Conservation (phyloP, 257 asterid genomes). For the Solanum gandarillasii region DNA sequence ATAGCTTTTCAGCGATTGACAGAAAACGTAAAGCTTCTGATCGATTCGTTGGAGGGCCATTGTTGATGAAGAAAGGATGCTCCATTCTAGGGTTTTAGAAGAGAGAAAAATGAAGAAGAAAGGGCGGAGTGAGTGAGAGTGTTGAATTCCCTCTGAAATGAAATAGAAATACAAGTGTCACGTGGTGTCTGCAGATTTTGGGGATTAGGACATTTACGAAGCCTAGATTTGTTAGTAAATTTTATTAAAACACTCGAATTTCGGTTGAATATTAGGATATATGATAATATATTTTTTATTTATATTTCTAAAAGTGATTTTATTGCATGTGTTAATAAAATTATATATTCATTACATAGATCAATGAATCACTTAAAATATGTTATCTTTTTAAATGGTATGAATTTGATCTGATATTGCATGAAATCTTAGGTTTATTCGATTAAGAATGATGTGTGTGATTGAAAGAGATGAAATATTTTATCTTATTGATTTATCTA, state of each 20-base stretch:
- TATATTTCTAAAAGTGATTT: too few species aligned
- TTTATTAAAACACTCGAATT: neutral
- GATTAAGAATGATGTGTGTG: too few species aligned
- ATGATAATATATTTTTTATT: too few species aligned
- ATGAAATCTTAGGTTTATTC: neutral
- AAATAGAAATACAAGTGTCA: neutral
- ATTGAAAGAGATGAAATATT: neutral
- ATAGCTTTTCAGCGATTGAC: slow-evolving; percentile 76
- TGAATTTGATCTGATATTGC: neutral
- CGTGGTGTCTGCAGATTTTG: neutral
- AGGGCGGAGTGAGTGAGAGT: neutral
- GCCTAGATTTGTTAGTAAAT: neutral
- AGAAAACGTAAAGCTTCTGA: slow-evolving; percentile 81
- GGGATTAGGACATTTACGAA: neutral
- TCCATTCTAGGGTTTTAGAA: slow-evolving; percentile 27
- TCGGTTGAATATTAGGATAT: neutral
- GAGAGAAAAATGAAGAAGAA: neutral
- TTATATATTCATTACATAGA: too few species aligned
- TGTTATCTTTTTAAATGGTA: neutral
- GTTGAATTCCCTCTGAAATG: neutral
- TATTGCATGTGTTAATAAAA: too few species aligned
- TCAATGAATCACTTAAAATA: too few species aligned
- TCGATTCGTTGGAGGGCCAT: slow-evolving; percentile 17
- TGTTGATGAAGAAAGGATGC: slow-evolving; percentile 49
- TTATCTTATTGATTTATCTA: neutral